A percentile compares a stretch with the other conserved stretches of the same genome.
phyloP scores from a whole-genome alignment of 176 grass and related monocot genomes.

The Thalia dealbata region DNA sequence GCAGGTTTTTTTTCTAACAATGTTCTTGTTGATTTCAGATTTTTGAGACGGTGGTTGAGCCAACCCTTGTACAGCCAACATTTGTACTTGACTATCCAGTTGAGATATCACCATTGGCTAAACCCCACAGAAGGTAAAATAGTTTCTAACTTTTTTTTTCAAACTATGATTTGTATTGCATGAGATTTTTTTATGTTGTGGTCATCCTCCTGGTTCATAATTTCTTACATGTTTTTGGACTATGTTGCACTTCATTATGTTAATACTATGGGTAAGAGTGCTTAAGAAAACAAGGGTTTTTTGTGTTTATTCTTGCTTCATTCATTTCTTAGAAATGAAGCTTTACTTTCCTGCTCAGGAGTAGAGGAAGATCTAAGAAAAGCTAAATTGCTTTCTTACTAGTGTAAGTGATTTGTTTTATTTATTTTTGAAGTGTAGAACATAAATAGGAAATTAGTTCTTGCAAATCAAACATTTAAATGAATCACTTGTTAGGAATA shows the following conservation, averaged over 20 bases:
- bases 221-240: neutral
- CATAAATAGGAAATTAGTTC: no score
- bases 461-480: no score
- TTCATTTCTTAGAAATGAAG: no score
- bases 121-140: constrained; percentile 79
- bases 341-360: no score
- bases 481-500: no score
- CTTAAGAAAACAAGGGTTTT: no score
- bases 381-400: no score
- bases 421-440: no score
- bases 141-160: constrained; percentile 1
- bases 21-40: constrained; percentile 38
- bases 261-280: no score
- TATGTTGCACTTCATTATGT: neutral
- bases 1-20: neutral
- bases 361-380: no score
- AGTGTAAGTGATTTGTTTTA: no score
- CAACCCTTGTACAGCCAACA: constrained; percentile 84
- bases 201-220: neutral
- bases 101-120: constrained; percentile 91
- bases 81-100: constrained; percentile 99
- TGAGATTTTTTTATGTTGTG: neutral
- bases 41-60: constrained; percentile 88
- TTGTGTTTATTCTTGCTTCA: no score
- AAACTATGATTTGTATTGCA: neutral